Percentiles rank a stretch among this genome's conserved stretches.
Evolutionary conservation across 257 asterid genomes (phyloP).

Genomic region (Solanum chilense): DNA sequence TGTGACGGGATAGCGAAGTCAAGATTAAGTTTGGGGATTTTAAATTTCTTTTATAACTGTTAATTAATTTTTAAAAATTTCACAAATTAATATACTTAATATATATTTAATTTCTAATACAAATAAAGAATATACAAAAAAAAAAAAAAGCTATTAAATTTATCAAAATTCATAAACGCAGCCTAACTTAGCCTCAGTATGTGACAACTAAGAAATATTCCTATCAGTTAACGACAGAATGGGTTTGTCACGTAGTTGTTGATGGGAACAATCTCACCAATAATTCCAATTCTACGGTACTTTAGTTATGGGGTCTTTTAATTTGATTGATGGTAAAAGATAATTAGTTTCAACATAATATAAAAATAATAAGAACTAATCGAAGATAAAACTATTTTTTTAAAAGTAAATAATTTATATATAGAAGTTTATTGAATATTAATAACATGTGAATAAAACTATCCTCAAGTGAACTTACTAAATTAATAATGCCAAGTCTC

Average conservation of each 20-base stretch:
- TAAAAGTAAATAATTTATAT: not conserved
- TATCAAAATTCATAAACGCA: no score
- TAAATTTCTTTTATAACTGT: no score
- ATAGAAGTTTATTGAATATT: not conserved
- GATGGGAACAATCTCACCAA: not conserved
- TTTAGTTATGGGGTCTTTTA: not conserved
- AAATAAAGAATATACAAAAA: no score
- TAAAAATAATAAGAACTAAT: not conserved
- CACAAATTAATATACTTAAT: no score
- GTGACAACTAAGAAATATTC: not conserved
- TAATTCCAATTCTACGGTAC: not conserved
- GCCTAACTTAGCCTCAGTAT: no score
- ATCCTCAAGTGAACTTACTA: not conserved
- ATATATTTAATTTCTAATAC: no score
- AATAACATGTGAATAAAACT: not conserved
- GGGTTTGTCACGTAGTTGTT: not conserved
- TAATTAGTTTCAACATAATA: not conserved
- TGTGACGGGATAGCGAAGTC: not conserved
- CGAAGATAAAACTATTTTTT: not conserved
- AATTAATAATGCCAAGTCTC: not conserved
- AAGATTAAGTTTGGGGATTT: rapidly evolving
- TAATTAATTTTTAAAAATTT: no score
- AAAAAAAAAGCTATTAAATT: no score
- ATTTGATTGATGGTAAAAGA: not conserved
- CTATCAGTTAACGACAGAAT: not conserved